These are phyloP conservation scores for Mycena vitilis DNA, from an alignment of 768 basidiomycete genomes.

Conservation along the genomic window DNA sequence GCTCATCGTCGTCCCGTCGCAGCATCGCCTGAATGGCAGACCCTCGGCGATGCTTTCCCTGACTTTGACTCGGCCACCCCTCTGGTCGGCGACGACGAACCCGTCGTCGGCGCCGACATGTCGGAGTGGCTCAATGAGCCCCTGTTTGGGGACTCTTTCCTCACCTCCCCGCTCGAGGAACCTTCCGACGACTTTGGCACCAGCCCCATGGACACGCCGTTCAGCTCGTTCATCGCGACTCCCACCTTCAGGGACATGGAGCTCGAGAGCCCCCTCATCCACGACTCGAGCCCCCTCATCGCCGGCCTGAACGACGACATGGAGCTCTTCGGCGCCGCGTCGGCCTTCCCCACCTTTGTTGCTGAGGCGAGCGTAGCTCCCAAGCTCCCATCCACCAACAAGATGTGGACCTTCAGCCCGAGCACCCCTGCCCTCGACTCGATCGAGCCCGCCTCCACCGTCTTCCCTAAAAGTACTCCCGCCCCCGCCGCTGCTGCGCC, in stretches of 20 bases:
- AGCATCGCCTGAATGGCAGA: conserved; percentile 36
- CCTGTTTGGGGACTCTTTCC: conserved; percentile 23
- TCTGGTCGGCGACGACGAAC: conserved; percentile 2
- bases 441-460: conserved; percentile 10
- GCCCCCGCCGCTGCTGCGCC: conserved; percentile 24
- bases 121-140: conserved; percentile 6
- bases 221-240: conserved; percentile 23
- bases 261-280: conserved; percentile 22
- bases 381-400: conserved; percentile 17
- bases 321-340: conserved; percentile 20
- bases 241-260: conserved; percentile 9
- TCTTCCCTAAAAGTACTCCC: background rate
- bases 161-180: conserved; percentile 26
- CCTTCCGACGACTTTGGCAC: conserved; percentile 29
- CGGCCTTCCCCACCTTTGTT: background rate
- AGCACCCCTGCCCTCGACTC: conserved; percentile 28
- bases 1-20: conserved; percentile 1
- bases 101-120: background rate
- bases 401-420: conserved; percentile 23
- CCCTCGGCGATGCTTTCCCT: conserved; percentile 32
- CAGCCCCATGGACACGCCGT: conserved; percentile 31
- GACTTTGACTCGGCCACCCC: background rate
- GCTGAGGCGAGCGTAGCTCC: background rate
- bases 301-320: background rate
- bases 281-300: conserved; percentile 16